Conservation (phyloP, 495 filamentous ascomycete species). For the Rusavskia elegans region DNA sequence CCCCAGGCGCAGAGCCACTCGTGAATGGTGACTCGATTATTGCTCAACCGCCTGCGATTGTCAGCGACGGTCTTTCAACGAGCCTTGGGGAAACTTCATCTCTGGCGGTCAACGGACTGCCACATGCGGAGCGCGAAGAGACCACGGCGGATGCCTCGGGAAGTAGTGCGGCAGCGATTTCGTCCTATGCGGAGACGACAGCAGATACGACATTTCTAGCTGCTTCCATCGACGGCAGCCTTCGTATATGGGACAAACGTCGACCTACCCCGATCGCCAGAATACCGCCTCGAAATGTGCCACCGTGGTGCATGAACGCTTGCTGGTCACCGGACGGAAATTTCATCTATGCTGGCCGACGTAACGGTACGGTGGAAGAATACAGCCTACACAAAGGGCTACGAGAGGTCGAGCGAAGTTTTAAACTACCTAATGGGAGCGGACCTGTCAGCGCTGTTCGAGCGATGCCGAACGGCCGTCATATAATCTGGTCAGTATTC, state of each 20-base stretch:
- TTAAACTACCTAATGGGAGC: slow-evolving; percentile 81
- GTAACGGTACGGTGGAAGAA: slow-evolving; percentile 92
- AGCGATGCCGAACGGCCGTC: slow-evolving; percentile 85
- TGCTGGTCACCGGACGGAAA: slow-evolving; percentile 96
- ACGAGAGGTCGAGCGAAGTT: slow-evolving; percentile 55
- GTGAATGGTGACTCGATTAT: not conserved
- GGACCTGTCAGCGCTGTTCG: slow-evolving; percentile 74
- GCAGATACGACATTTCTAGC: slow-evolving; percentile 68
- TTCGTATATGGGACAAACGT: slow-evolving; percentile 84
- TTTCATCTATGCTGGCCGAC: slow-evolving; percentile 79
- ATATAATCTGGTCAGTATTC: slow-evolving; percentile 63
- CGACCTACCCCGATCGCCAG: slow-evolving; percentile 60
- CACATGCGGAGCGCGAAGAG: slow-evolving; percentile 25
- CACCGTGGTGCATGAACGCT: slow-evolving; percentile 97
- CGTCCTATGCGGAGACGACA: slow-evolving; percentile 17
- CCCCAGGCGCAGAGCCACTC: not conserved
- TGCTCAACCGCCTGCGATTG: not conserved
- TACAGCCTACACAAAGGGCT: slow-evolving; percentile 77
- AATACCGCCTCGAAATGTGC: slow-evolving; percentile 56
- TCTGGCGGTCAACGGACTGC: slow-evolving; percentile 28
- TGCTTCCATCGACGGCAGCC: slow-evolving; percentile 72
- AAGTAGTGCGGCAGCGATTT: not conserved
- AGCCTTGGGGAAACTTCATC: not conserved
- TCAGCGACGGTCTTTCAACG: not conserved
- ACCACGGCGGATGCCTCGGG: too few species aligned